Conservation (phyloP, 139 green algal species). For the Micractinium conductrix region DNA sequence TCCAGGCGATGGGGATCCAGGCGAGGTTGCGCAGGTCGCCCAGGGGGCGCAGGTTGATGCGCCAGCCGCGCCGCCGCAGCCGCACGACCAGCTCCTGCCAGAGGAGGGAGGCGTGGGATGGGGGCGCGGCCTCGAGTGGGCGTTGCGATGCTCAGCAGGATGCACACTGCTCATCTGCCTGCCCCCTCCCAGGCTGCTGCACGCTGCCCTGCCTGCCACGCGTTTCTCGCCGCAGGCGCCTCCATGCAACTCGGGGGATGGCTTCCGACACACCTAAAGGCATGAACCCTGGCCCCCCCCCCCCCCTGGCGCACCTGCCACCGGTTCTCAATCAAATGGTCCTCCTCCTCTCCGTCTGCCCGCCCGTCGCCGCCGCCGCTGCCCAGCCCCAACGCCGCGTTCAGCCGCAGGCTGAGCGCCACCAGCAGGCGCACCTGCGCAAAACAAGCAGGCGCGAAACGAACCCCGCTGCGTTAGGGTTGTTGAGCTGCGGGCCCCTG, state of each 20-base stretch:
- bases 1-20: conserved; percentile 53
- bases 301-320: conserved; percentile 51
- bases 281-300: too few relatives aligned
- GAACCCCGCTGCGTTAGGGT: too few relatives aligned
- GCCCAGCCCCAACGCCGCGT: conserved; percentile 62
- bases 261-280: too few relatives aligned
- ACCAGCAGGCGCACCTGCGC: conserved; percentile 77
- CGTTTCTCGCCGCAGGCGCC: neutral
- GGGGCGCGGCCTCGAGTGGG: neutral
- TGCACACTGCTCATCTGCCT: too few relatives aligned
- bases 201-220: neutral
- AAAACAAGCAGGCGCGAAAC: too few relatives aligned
- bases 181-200: neutral
- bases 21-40: conserved; percentile 72
- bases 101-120: neutral
- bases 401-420: conserved; percentile 47
- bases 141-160: too few relatives aligned
- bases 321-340: conserved; percentile 59
- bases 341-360: conserved; percentile 35
- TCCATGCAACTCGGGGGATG: neutral
- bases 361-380: neutral
- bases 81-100: conserved; percentile 52
- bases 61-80: conserved; percentile 46
- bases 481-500: too few relatives aligned
- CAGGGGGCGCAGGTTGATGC: conserved; percentile 80